Evolutionary conservation across 495 filamentous ascomycete species (phyloP), one percentile per base, ranked within the genome.

Genomic region (Neurospora hispaniola): DNA sequence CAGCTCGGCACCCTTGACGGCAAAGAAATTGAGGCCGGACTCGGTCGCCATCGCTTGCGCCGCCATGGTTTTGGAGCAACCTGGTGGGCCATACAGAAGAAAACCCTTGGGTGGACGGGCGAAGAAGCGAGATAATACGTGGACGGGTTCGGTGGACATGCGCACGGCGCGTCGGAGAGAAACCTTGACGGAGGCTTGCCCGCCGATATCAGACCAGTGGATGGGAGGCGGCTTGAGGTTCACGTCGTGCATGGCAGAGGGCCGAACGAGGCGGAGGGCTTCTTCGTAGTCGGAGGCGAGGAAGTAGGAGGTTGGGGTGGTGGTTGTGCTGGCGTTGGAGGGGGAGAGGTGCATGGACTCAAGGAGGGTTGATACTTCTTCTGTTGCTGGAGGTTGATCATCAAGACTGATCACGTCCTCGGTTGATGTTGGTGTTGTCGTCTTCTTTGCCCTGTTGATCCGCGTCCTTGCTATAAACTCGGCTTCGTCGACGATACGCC

Each of bases 1-100:
- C 4, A 99, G 88, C 80, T 99, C 96, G 41, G 94, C 93, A n/a
- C 96, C 96, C 83, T 97, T 97, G 43, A 99, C 93, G 31, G 94
- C 92, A 81, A 99, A 88, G 80, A 98, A 99, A 78, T 98, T 99
- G 75, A 96, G 88, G 4, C 93, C 93, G 27, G 92, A 90, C 79
- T 96, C 94, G 38, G 93, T 97, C 7, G 96, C 96, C 78, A 97
- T 89, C 48, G 96, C 96, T 77, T 97, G 94, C 1, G 96, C 96
- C 1, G 90, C 92, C 80, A 99, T 88, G 20, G 96, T 99, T 81
- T 99, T 99, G 62, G 94, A 97, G 79, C 96, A 99, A 20, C 96
- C 96, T 0, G 96, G 96, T 0, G 96, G 96, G 2, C 96, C 96
- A 78, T 98, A 98, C 14, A 99, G 86, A 1, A 99, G 85, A 35